Conservation (phyloP, 2,329 filamentous ascomycete species). For the Colletotrichum cuscutae region DNA sequence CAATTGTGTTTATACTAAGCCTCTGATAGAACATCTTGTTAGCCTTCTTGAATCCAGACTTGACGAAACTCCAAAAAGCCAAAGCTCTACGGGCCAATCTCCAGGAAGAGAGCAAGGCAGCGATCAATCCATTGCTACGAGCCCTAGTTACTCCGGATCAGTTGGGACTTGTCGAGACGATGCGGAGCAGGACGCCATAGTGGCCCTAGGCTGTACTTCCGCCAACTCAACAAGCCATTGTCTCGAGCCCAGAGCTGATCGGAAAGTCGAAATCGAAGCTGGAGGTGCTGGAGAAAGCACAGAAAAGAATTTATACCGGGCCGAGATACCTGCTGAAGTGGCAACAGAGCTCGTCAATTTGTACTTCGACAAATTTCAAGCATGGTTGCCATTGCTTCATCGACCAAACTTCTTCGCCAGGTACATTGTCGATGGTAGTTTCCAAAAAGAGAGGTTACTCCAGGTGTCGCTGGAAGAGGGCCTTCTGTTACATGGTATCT, state of each 20-base stretch:
- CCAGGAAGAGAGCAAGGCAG: background rate
- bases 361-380: background rate
- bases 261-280: background rate
- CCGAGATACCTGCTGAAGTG: background rate
- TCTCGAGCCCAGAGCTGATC: background rate
- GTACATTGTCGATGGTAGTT: background rate
- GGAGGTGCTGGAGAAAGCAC: background rate
- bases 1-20: background rate
- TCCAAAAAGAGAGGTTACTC: background rate
- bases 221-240: background rate
- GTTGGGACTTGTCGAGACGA: background rate
- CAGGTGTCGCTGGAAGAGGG: background rate
- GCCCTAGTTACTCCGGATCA: background rate
- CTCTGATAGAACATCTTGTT: background rate
- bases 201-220: background rate
- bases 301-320: background rate
- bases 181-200: background rate
- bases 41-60: background rate
- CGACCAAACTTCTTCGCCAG: background rate
- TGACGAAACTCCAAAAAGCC: background rate
- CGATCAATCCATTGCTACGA: background rate
- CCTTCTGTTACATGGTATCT: background rate
- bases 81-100: background rate
- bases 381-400: background rate
- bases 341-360: background rate